Evolutionary conservation across 1,139 yeast species (phyloP).

Genomic region (Debaryomycetaceae sp.): DNA sequence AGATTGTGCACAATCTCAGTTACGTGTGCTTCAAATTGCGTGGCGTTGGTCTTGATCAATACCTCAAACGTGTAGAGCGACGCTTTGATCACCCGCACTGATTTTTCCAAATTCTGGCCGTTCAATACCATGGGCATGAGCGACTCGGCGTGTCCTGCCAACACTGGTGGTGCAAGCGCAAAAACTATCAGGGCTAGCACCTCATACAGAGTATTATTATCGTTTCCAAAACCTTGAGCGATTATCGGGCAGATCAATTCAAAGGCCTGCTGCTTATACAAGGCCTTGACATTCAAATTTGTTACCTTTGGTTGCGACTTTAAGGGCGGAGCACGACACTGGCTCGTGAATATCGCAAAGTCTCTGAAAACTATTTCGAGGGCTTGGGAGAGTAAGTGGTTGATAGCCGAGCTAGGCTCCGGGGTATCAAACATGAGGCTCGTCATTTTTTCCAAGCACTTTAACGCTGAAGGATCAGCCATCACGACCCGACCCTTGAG

Average conservation of each 20-base stretch:
- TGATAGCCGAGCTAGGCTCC: constrained; percentile 2
- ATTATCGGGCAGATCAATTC: constrained; percentile 42
- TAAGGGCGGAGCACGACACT: constrained; percentile 11
- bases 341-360: constrained; percentile 44
- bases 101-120: constrained; percentile 38
- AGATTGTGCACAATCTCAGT: constrained; percentile 48
- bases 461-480: constrained; percentile 38
- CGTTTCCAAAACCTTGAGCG: constrained; percentile 31
- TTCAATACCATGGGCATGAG: constrained; percentile 65
- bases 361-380: constrained; percentile 61
- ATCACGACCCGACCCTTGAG: constrained; percentile 59
- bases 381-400: constrained; percentile 31
- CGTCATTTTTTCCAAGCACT: constrained; percentile 24
- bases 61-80: constrained; percentile 45
- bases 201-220: constrained; percentile 10
- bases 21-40: constrained; percentile 41
- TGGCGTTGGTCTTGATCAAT: constrained; percentile 42
- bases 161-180: constrained; percentile 50
- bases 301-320: constrained; percentile 35
- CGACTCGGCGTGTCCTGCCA: constrained; percentile 48
- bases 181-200: constrained; percentile 60
- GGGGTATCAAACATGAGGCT: constrained; percentile 3
- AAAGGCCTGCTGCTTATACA: constrained; percentile 75
- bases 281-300: constrained; percentile 47
- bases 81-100: constrained; percentile 42